Base-by-base conservation (phyloP, 805 yeast species). In the Hanseniaspora guilliermondii region DNA sequence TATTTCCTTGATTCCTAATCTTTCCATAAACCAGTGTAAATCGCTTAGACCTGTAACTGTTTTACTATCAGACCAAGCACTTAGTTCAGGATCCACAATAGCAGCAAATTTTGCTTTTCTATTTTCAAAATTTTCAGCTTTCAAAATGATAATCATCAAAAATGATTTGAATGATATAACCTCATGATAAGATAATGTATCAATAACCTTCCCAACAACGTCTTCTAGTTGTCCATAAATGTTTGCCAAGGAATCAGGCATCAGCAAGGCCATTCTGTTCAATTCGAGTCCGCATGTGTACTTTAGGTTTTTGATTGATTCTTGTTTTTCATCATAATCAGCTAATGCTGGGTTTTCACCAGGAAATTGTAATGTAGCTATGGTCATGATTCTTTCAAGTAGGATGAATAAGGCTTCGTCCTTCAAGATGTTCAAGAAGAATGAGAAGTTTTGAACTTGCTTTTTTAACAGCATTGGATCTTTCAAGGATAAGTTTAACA, bases 11-110 rank as follows among this genome's bases (percentile, higher is more conserved):
- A 93, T 87, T 2, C 98, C 98, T 50, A 94, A 76, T 61, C 97
- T 77, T 68, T 89, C 97, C 97, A 93, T 91, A 61, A 93, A 93
- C 97, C 97, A 93, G 57, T 87, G 96, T 45, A 94, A 73, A 64
- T 91, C 95, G 63, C 82, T 73, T 30, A 93, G 71, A 0, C 97
- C 97, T 63, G 87, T 87, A 58, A 87, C 88, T 0, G 97, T 91
- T 11, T 79, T 82, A 21, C 88, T 91, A 46, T 89, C 88, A 0
- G 91, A 82, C 99, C 99, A 93, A 0, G 96, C 89, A 12, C 76
- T 70, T 48, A 94, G 72, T 59, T 93, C 97, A 0, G 96, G 95
- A 65, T 93, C 98, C 1, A 94, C 98, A 56, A 94, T 85, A 45
- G 80, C 76, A 21, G 87, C 76, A 67, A 93, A 94, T 57, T 88